A percentile compares a stretch with the other conserved stretches of the same genome.
phyloP scores from a whole-genome alignment of 306 rosid species.

The Quercus robur region DNA sequence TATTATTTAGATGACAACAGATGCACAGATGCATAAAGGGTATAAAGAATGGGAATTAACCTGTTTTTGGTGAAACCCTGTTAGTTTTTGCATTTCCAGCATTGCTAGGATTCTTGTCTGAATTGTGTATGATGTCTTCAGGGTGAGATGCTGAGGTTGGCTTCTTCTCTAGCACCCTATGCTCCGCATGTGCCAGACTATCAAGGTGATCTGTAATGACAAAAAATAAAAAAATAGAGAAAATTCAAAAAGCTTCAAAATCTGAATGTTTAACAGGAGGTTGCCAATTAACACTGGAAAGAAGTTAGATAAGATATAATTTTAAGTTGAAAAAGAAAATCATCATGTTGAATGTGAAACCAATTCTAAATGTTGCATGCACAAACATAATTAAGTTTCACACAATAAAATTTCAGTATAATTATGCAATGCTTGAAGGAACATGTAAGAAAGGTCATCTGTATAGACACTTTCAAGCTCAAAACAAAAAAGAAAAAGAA shows the following conservation, averaged over 20 bases:
- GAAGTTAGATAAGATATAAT: background rate
- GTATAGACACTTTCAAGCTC: too few relatives aligned
- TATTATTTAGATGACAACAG: background rate
- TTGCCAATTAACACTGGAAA: background rate
- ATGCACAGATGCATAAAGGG: background rate
- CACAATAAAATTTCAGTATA: background rate
- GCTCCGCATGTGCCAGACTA: conserved; percentile 28
- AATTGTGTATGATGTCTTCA: conserved; percentile 24
- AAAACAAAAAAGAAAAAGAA: too few relatives aligned
- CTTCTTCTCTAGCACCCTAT: conserved; percentile 39
- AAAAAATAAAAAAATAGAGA: conserved; percentile 1
- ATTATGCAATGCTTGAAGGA: background rate
- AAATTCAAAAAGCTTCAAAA: background rate
- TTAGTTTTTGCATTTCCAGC: conserved; percentile 30
- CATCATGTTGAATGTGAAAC: background rate
- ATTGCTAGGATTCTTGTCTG: conserved; percentile 38
- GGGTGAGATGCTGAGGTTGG: conserved; percentile 37
- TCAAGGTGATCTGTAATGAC: conserved; percentile 36
- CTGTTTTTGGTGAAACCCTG: conserved; percentile 45
- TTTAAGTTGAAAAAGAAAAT: background rate
- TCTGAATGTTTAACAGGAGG: background rate
- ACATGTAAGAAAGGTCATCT: too few relatives aligned
- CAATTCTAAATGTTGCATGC: background rate
- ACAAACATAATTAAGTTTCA: background rate
- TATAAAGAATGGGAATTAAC: conserved; percentile 23